phyloP scores from a whole-genome alignment of 2,329 filamentous ascomycete species.

The Trichoderma sp. region DNA sequence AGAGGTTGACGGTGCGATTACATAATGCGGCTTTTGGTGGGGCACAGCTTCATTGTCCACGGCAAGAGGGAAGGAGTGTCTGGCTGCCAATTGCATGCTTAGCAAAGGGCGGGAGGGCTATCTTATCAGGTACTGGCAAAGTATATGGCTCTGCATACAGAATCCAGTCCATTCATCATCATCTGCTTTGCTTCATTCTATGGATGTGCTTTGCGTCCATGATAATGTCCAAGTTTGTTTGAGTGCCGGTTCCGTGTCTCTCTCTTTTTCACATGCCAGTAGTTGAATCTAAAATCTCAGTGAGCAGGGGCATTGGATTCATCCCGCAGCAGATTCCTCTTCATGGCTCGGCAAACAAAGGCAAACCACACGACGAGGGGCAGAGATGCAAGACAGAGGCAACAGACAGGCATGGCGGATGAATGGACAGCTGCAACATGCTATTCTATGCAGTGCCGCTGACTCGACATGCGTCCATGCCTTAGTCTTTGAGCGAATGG shows the following conservation, averaged over 20 bases:
- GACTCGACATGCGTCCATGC: neutral
- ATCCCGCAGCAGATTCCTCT: neutral
- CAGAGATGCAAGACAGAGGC: neutral
- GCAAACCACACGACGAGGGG: neutral
- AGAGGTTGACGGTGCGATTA: conserved; percentile 10
- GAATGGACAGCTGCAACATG: neutral
- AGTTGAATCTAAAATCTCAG: neutral
- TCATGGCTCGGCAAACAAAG: neutral
- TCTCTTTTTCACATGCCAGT: neutral
- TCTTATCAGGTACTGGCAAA: neutral
- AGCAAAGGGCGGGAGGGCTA: neutral
- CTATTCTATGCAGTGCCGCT: conserved; percentile 1
- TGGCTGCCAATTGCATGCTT: neutral
- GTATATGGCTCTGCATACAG: neutral
- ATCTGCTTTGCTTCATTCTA: neutral
- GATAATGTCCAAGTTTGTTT: neutral
- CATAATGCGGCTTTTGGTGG: conserved; percentile 12
- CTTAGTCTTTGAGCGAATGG: neutral
- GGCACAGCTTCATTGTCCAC: neutral
- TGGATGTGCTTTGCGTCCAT: neutral
- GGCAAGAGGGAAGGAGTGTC: neutral
- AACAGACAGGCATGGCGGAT: neutral
- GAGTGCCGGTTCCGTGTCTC: neutral
- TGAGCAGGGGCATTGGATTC: neutral
- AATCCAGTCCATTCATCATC: neutral